Base-by-base conservation (phyloP, 176 grass and related monocot genomes). In the Canna indica region DNA sequence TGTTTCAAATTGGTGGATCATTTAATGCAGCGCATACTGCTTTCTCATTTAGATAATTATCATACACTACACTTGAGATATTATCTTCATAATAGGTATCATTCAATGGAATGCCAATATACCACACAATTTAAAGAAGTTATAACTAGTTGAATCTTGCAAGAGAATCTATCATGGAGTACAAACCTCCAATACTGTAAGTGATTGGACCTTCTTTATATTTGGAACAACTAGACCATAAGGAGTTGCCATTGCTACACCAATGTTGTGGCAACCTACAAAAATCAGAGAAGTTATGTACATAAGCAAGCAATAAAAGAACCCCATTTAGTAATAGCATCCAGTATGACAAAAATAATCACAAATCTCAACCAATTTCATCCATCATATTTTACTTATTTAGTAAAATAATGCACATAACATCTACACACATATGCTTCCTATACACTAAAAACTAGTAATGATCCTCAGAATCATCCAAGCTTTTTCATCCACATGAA, bases 221-320 rank as follows among this genome's bases (percentile, higher is more conserved):
- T 74, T 92, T 69, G 94, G 94, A 17, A 97, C 86, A 8, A 97
- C 94, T 79, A 97, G 83, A 78, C 94, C 94, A 75, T 97, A 85
- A 39, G 18, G 1, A 9, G 94, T 97, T 61, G 86, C 94, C 94
- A 97, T 92, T 5, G 94, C 94, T 76, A 97, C 77, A 29, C 94
- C 94, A n/a, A 97, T 87, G 62, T 97, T 97, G 39, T 97, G 94
- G 28, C 68, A 87, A 73, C 93, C 93, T 90, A 80, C 62, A 79
- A 6, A 77, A 85, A 52, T 63, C 76, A 79, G 4, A 30, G 74
- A 50, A 48, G 64, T 41, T 59, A 67, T n/a, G 28, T 32, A 38
- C 1, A 53, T n/a, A 59, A 2, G 75, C 0, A 38, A 45, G 39
- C 35, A 66, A 14, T 24, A 38, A 12, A 66, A 66, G 20, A 39